Evolutionary conservation across 257 asterid genomes (phyloP).

Genomic region (Scutellaria galericulata): DNA sequence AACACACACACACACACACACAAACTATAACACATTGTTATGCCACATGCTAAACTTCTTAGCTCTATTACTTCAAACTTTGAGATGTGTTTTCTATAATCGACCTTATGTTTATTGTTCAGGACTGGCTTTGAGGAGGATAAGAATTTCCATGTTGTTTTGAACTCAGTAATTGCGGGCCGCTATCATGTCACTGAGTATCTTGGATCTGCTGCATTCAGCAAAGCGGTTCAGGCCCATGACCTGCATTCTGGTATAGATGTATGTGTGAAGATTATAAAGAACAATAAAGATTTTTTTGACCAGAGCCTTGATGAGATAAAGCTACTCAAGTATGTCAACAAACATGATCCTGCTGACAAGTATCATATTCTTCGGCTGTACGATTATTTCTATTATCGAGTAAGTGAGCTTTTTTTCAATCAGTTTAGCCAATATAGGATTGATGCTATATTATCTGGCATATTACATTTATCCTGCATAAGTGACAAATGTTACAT

Average conservation of each 20-base stretch:
- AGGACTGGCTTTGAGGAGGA: constrained; percentile 99
- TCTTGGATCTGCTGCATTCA: constrained; percentile 98
- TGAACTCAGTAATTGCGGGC: constrained; percentile 90
- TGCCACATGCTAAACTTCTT: constrained; percentile 8
- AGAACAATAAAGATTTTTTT: constrained; percentile 92
- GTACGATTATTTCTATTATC: constrained; percentile 87
- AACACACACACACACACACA: neutral
- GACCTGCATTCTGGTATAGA: constrained; percentile 98
- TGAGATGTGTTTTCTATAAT: constrained; percentile 31
- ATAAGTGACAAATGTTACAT: neutral
- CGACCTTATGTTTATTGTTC: constrained; percentile 38
- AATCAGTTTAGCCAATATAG: constrained; percentile 10
- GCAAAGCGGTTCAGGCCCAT: constrained; percentile 98
- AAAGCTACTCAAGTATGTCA: constrained; percentile 94
- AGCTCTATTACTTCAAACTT: constrained; percentile 8
- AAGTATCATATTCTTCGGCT: constrained; percentile 87
- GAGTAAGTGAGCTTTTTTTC: constrained; percentile 64
- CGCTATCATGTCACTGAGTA: constrained; percentile 97
- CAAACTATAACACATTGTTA: constrained; percentile 1
- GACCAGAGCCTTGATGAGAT: constrained; percentile 99
- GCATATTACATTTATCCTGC: neutral
- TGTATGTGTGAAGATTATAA: constrained; percentile 93
- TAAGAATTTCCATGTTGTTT: constrained; percentile 84
- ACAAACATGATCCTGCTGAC: constrained; percentile 96
- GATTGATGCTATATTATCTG: neutral